Percentiles rank a stretch among this genome's conserved stretches.
These are phyloP conservation scores for Coniferiporia sulphurascens DNA, from an alignment of 1,284 basidiomycete genomes.

Conservation along the genomic window DNA sequence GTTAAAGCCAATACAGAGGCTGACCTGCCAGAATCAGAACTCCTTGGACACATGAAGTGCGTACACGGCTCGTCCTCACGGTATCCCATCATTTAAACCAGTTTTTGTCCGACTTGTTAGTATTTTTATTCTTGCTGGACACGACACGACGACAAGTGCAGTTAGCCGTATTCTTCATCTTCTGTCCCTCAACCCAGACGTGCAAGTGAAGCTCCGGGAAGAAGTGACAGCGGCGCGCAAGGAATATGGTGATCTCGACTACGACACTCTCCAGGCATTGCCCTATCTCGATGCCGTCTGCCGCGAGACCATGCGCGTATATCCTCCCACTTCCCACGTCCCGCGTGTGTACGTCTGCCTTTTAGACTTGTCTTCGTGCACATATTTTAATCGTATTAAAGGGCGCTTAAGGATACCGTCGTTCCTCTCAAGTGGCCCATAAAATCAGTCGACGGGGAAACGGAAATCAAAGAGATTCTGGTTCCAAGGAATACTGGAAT, in stretches of 20 bases:
- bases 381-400: background rate
- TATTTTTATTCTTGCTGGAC: constrained; percentile 28
- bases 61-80: constrained; percentile 30
- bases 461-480: constrained; percentile 11
- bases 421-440: constrained; percentile 13
- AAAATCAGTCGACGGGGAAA: constrained; percentile 6
- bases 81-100: constrained; percentile 4
- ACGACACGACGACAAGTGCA: constrained; percentile 29
- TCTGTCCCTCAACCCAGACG: constrained; percentile 24
- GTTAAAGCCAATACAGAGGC: constrained; percentile 24
- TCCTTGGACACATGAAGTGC: constrained; percentile 27
- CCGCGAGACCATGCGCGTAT: constrained; percentile 35
- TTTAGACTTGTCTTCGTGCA: background rate
- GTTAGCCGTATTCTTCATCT: constrained; percentile 27
- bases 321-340: constrained; percentile 26
- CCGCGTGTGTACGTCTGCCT: constrained; percentile 22
- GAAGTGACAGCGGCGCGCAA: constrained; percentile 26
- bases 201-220: constrained; percentile 26
- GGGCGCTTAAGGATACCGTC: constrained; percentile 9
- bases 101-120: constrained; percentile 14
- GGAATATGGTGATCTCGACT: constrained; percentile 25
- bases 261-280: constrained; percentile 31
- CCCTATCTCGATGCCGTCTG: constrained; percentile 36
- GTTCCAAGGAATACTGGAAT: constrained; percentile 11
- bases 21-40: constrained; percentile 27